Conservation (phyloP, 345 rosid genomes). For the Erucastrum elatum region DNA sequence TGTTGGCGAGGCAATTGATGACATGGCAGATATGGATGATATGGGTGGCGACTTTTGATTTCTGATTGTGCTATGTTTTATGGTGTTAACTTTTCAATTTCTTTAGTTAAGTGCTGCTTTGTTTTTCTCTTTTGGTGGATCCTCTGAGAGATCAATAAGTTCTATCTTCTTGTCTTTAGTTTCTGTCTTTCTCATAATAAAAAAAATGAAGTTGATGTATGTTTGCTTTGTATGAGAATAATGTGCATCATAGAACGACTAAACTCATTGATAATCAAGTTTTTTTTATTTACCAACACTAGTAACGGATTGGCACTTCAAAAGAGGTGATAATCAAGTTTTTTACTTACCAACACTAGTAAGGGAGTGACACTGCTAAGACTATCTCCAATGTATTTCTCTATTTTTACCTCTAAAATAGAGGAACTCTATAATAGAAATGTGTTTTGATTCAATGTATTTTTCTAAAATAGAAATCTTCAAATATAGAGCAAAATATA, state of each 20-base stretch:
- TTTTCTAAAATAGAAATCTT: too few relatives aligned
- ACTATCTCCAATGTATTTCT: too few relatives aligned
- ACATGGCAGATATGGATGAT: conserved; percentile 37
- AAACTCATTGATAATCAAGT: not conserved
- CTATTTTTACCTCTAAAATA: too few relatives aligned
- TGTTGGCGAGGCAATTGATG: conserved; percentile 38
- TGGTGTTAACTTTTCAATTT: not conserved
- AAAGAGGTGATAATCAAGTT: not conserved
- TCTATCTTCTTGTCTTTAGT: conserved; percentile 11
- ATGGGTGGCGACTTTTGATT: conserved; percentile 39
- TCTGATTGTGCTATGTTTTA: conserved; percentile 24
- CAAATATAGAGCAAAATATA: too few relatives aligned
- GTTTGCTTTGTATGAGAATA: not conserved
- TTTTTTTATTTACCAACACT: not conserved
- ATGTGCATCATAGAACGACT: not conserved
- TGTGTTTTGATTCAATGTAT: too few relatives aligned
- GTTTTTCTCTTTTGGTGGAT: conserved; percentile 18
- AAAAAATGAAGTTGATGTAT: not conserved
- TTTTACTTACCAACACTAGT: too few relatives aligned
- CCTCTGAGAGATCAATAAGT: conserved; percentile 10
- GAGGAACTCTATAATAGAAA: too few relatives aligned
- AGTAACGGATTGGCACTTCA: not conserved
- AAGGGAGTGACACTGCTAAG: too few relatives aligned
- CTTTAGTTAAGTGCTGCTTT: not conserved
- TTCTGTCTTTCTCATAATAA: conserved; percentile 7